These are phyloP conservation scores for Hyphopichia homilentoma DNA, from an alignment of 805 yeast species.

Conservation along the genomic window DNA sequence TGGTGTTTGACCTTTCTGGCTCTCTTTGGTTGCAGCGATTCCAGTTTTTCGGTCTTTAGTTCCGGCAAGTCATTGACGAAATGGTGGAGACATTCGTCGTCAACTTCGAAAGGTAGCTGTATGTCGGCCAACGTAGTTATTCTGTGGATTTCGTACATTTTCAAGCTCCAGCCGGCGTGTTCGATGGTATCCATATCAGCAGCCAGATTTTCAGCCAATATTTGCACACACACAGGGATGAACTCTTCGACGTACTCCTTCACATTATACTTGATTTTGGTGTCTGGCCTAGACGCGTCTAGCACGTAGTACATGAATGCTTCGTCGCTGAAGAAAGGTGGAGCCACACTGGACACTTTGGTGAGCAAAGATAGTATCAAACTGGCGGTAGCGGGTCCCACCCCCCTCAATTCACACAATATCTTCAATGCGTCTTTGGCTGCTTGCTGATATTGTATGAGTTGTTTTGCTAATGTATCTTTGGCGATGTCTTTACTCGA, in stretches of 20 bases:
- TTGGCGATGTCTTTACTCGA: constrained; percentile 1
- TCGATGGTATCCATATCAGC: constrained; percentile 18
- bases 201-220: constrained; percentile 6
- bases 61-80: neutral
- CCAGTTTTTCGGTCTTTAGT: neutral
- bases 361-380: constrained; percentile 34
- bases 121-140: constrained; percentile 21
- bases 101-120: constrained; percentile 15
- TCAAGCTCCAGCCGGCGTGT: constrained; percentile 37
- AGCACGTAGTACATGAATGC: constrained; percentile 34
- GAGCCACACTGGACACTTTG: constrained; percentile 20
- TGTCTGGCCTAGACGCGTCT: constrained; percentile 15
- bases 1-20: neutral
- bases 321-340: constrained; percentile 51
- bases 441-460: constrained; percentile 11
- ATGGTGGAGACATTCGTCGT: constrained; percentile 5
- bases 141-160: constrained; percentile 22
- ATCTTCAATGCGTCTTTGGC: constrained; percentile 24
- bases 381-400: constrained; percentile 51
- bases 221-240: constrained; percentile 18
- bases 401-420: constrained; percentile 38
- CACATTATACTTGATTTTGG: constrained; percentile 38
- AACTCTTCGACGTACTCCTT: constrained; percentile 40
- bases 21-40: neutral
- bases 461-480: no score